Conservation (phyloP, 2,329 filamentous ascomycete genomes). For the Penicillium crustosum region DNA sequence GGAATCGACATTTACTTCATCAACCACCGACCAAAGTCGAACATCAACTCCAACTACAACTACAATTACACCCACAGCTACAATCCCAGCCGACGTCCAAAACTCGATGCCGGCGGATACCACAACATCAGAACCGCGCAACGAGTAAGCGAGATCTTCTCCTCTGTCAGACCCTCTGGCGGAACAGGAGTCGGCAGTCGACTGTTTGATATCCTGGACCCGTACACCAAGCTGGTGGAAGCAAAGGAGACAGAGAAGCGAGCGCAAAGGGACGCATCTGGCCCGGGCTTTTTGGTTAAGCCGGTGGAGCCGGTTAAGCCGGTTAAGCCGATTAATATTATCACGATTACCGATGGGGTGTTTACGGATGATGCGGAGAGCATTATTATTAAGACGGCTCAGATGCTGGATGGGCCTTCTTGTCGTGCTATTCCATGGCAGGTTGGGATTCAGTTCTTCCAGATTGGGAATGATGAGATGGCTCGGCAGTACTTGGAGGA, state of each 20-base stretch:
- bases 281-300: slow-evolving; percentile 49
- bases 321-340: slow-evolving; percentile 82
- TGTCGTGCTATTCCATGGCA: slow-evolving; percentile 74
- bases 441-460: slow-evolving; percentile 93
- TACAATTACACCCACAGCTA: slow-evolving; percentile 7
- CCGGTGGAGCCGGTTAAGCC: slow-evolving; percentile 16
- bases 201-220: slow-evolving; percentile 68
- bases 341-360: slow-evolving; percentile 86
- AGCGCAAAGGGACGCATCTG: slow-evolving; percentile 25
- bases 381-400: slow-evolving; percentile 66
- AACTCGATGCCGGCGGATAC: slow-evolving; percentile 53
- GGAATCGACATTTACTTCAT: slow-evolving; percentile 92
- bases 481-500: slow-evolving; percentile 66
- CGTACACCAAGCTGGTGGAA: slow-evolving; percentile 65
- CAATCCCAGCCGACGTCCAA: slow-evolving; percentile 38
- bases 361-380: slow-evolving; percentile 76
- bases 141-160: slow-evolving; percentile 69
- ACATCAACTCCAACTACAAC: background rate
- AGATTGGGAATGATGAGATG: slow-evolving; percentile 71
- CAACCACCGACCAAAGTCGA: slow-evolving; percentile 56
- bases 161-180: slow-evolving; percentile 61
- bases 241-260: slow-evolving; percentile 40
- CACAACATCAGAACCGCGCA: slow-evolving; percentile 60
- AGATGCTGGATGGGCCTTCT: slow-evolving; percentile 61
- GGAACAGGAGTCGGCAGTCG: slow-evolving; percentile 73